Base-by-base conservation (phyloP, 352 stramenopile species). In the Discostella stelligera region DNA sequence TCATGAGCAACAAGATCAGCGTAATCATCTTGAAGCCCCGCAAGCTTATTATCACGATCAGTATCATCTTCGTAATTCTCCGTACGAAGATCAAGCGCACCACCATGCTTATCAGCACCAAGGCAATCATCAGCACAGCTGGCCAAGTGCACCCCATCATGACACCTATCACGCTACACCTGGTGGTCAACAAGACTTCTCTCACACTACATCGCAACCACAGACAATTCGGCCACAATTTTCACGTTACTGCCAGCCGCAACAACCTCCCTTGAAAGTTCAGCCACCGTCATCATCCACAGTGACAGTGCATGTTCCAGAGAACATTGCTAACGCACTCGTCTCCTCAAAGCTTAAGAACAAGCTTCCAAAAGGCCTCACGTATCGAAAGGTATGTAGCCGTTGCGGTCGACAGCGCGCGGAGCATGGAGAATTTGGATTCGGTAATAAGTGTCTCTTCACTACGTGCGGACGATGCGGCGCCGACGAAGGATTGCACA, bases 351-450 rank as follows among this genome's bases (percentile, higher is more conserved):
- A 74, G 3, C 41, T 60, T 3, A 70, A 62, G 50, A 41, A 39
- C 53, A 79, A 77, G 20, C 71, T 92, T 20, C 86, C 86, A 10
- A 84, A 85, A 55, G 71, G 79, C 6, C 71, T 92, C 14, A 86
- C 79, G 9, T 92, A 86, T 70, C 83, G 86, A 18, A 92, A 92
- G 64, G 85, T 92, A 46, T 92, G 86, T 41, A 89, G 79, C 16
- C 75, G 71, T 54, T 92, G 84, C 50, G 86, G 86, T 27, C 79
- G 80, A 46, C 82, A 86, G 20, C 58, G 86, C 13, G 74, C 76
- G 9, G 84, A 92, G 69, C 86, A 92, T 70, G 83, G 82, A 0
- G 86, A 92, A 66, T 76, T 90, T 18, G 84, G 86, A 9, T 92
- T 90, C 71, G 86, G 86, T 9, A 89, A 92, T 61, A 89, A 89